phyloP scores from a whole-genome alignment of 345 rosid species.

The Erucastrum elatum region DNA sequence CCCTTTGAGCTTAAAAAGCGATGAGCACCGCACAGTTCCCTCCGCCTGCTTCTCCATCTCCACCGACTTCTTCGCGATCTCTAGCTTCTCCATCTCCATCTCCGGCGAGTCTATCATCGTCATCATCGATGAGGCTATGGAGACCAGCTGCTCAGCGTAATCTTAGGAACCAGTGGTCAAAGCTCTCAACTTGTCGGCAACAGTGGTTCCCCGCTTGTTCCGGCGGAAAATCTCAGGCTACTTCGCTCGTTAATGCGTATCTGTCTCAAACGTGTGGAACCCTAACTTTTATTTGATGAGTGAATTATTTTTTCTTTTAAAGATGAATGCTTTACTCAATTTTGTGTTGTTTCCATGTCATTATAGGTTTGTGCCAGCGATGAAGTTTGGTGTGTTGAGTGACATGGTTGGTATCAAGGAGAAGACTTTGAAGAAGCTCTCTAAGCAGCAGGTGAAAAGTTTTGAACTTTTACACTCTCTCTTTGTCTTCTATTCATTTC shows the following conservation, averaged over 20 bases:
- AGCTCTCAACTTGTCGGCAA: slow-evolving; percentile 52
- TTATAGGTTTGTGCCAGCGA: slow-evolving; percentile 63
- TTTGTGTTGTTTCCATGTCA: slow-evolving; percentile 1
- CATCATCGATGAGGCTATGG: slow-evolving; percentile 64
- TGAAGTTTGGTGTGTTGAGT: slow-evolving; percentile 78
- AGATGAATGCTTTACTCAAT: neutral
- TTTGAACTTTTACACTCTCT: neutral
- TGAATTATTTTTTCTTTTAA: too few relatives aligned
- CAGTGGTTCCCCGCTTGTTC: slow-evolving; percentile 65
- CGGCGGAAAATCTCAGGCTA: slow-evolving; percentile 67
- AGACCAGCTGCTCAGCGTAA: slow-evolving; percentile 87
- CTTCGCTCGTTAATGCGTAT: slow-evolving; percentile 73
- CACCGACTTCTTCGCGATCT: slow-evolving; percentile 42
- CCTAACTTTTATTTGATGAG: neutral
- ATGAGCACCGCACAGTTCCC: slow-evolving; percentile 36
- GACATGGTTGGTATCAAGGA: slow-evolving; percentile 65
- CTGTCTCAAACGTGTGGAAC: slow-evolving; percentile 57
- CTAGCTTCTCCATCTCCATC: slow-evolving; percentile 27
- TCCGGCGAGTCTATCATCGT: slow-evolving; percentile 46
- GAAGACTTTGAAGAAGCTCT: slow-evolving; percentile 69
- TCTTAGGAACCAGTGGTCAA: slow-evolving; percentile 90
- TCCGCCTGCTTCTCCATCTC: slow-evolving; percentile 33
- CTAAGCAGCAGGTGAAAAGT: slow-evolving; percentile 59
- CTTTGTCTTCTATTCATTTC: neutral
- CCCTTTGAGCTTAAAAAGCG: neutral